Conservation (phyloP, 768 basidiomycete species). For the Trametes punicea region DNA sequence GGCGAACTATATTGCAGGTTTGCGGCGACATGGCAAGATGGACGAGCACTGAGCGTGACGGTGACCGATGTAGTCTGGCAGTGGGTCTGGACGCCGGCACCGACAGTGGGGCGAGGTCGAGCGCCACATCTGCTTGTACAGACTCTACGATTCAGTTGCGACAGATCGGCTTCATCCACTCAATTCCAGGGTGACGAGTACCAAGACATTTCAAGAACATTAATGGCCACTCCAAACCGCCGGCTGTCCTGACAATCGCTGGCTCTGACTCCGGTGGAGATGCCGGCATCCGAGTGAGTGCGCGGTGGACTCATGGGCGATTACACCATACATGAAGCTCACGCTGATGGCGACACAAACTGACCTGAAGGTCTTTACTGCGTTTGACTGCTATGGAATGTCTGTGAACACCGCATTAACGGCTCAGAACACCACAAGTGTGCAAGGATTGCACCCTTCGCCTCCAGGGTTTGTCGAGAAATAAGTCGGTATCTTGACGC, state of each 20-base stretch:
- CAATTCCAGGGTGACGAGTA: too few species aligned
- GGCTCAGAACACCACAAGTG: conserved; percentile 85
- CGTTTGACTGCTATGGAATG: conserved; percentile 74
- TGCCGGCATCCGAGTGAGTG: conserved; percentile 82
- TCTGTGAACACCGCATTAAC: conserved; percentile 84
- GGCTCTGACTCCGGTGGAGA: conserved; percentile 84
- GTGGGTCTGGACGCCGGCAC: too few species aligned
- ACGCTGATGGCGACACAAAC: conserved; percentile 45
- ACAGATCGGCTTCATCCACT: too few species aligned
- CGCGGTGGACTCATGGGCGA: neutral
- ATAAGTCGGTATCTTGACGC: conserved; percentile 54
- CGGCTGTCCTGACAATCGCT: conserved; percentile 64
- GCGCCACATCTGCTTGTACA: too few species aligned
- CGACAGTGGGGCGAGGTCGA: too few species aligned
- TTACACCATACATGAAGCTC: neutral
- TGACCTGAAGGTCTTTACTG: conserved; percentile 82
- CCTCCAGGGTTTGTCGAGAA: conserved; percentile 69
- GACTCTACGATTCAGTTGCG: too few species aligned
- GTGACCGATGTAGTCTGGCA: too few species aligned
- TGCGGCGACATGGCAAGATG: too few species aligned
- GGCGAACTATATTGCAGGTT: too few species aligned
- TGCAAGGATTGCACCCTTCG: conserved; percentile 66
- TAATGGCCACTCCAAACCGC: too few species aligned
- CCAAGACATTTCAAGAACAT: too few species aligned
- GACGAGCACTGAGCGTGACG: too few species aligned